These are phyloP conservation scores for Colletotrichum eleusines DNA, from an alignment of 2,329 filamentous ascomycete species.

Conservation along the genomic window DNA sequence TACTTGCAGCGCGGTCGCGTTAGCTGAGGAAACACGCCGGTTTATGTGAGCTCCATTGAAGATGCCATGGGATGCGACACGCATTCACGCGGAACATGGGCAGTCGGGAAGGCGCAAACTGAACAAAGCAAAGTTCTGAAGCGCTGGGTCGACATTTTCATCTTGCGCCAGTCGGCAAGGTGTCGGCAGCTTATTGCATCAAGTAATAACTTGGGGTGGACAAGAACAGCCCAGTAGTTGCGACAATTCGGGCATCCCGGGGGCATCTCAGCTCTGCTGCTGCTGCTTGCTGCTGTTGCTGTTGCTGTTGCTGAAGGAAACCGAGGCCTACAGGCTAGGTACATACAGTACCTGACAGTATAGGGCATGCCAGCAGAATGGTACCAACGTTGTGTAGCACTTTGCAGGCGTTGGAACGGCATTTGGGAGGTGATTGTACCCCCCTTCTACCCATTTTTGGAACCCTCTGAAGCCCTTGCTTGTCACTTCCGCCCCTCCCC, in stretches of 20 bases:
- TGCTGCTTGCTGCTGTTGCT: background rate
- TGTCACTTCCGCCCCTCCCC: background rate
- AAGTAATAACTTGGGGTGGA: background rate
- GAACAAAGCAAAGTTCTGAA: conserved; percentile 13
- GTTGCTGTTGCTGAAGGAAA: background rate
- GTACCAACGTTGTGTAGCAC: background rate
- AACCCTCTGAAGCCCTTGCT: background rate
- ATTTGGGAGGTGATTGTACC: background rate
- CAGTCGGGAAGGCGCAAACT: conserved; percentile 4
- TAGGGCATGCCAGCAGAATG: background rate
- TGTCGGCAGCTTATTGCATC: background rate
- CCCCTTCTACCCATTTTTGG: background rate
- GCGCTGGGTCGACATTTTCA: background rate
- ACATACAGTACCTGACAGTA: background rate
- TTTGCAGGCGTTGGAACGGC: background rate
- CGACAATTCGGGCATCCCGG: background rate
- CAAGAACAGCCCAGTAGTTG: background rate
- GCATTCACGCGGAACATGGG: conserved; percentile 11
- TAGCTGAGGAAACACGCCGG: background rate
- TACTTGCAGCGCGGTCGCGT: conserved; percentile 9
- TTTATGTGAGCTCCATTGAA: conserved; percentile 3
- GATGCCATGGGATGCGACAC: conserved; percentile 9
- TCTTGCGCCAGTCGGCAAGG: background rate
- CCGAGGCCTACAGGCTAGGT: background rate
- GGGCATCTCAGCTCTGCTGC: background rate